A percentile compares a stretch with the other conserved stretches of the same genome.
phyloP scores from a whole-genome alignment of 2,329 filamentous ascomycete species.

The Dothidotthia symphoricarpi region DNA sequence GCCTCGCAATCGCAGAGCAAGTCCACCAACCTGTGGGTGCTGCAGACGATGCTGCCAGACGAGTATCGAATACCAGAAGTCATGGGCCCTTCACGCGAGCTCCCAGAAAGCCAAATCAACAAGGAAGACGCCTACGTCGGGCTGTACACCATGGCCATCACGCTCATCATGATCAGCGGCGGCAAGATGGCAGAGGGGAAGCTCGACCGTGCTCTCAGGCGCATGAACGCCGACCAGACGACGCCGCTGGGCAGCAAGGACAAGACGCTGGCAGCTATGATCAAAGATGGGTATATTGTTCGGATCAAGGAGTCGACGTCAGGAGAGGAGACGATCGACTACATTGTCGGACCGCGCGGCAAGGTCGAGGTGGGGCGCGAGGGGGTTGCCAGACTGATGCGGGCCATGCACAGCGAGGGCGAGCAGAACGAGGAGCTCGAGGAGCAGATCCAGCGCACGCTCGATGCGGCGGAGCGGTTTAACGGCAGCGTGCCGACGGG shows the following conservation, averaged over 20 bases:
- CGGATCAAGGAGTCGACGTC: slow-evolving; percentile 66
- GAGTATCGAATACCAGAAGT: slow-evolving; percentile 65
- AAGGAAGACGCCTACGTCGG: slow-evolving; percentile 78
- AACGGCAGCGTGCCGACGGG: slow-evolving; percentile 6
- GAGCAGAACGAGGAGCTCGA: slow-evolving; percentile 34
- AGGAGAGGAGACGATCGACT: slow-evolving; percentile 76
- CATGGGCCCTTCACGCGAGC: slow-evolving; percentile 65
- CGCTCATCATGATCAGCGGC: slow-evolving; percentile 71
- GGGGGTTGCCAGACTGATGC: slow-evolving; percentile 69
- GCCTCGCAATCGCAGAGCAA: slow-evolving; percentile 52
- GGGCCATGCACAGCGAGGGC: slow-evolving; percentile 33
- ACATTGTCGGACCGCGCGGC: slow-evolving; percentile 79
- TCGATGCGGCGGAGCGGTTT: slow-evolving; percentile 27
- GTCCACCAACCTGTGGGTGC: slow-evolving; percentile 69
- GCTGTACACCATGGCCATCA: slow-evolving; percentile 76
- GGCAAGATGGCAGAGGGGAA: slow-evolving; percentile 74
- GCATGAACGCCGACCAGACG: slow-evolving; percentile 72
- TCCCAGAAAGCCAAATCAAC: slow-evolving; percentile 51
- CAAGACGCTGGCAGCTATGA: slow-evolving; percentile 68
- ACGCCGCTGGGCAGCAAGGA: slow-evolving; percentile 74
- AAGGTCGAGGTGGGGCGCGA: slow-evolving; percentile 80
- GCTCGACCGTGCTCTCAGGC: slow-evolving; percentile 69
- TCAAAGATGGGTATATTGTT: slow-evolving; percentile 79
- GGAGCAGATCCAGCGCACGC: slow-evolving; percentile 33
- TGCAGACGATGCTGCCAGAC: slow-evolving; percentile 69